Evolutionary conservation across 192 early-diverging fungal species (phyloP).

Genomic region (Coemansia biformis): DNA sequence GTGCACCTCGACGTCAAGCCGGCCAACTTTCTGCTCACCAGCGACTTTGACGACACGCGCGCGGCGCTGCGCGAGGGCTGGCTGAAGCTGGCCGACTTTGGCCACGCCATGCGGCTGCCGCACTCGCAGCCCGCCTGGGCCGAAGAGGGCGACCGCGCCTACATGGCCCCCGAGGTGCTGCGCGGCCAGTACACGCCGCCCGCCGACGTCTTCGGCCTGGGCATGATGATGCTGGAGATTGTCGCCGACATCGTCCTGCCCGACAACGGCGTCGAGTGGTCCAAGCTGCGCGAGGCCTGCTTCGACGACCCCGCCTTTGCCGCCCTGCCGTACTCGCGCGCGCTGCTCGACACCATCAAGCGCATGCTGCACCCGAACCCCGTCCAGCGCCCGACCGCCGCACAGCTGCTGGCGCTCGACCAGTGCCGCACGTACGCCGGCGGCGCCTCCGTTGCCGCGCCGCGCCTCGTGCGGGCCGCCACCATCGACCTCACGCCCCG

Average conservation of each 20-base stretch:
- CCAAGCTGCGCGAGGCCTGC: constrained; percentile 72
- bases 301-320: constrained; percentile 56
- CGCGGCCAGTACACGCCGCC: constrained; percentile 62
- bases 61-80: constrained; percentile 48
- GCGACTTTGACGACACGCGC: constrained; percentile 17
- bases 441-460: background rate
- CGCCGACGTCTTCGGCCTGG: constrained; percentile 91
- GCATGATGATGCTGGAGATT: constrained; percentile 85
- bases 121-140: constrained; percentile 22
- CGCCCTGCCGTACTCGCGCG: constrained; percentile 43
- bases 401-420: constrained; percentile 43
- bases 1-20: constrained; percentile 93
- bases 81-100: constrained; percentile 91
- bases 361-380: constrained; percentile 62
- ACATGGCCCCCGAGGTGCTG: constrained; percentile 87
- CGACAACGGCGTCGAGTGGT: constrained; percentile 84
- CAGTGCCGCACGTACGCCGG: constrained; percentile 19
- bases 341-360: constrained; percentile 59
- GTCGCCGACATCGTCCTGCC: constrained; percentile 80
- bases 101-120: constrained; percentile 56
- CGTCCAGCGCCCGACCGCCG: constrained; percentile 52
- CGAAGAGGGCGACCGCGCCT: constrained; percentile 86
- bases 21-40: constrained; percentile 72
- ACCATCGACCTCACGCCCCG: background rate
- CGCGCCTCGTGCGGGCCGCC: too few species aligned